phyloP scores from a whole-genome alignment of 345 rosid species.

The Syzygium aromaticum region DNA sequence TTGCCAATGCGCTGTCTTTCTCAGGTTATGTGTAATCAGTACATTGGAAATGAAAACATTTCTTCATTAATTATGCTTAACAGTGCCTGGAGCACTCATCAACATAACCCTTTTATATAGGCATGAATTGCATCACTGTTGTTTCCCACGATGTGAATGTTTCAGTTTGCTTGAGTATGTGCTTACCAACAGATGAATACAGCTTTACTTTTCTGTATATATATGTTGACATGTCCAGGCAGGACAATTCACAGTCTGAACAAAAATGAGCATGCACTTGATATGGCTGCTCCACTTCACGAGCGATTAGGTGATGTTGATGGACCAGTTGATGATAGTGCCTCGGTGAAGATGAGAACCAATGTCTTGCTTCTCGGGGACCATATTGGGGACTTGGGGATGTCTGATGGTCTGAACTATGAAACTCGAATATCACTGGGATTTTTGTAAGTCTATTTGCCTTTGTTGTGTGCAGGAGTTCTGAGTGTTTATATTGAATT shows the following conservation, averaged over 20 bases:
- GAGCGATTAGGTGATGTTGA: slow-evolving; percentile 36
- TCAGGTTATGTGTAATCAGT: background rate
- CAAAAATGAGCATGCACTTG: slow-evolving; percentile 88
- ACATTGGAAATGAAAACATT: background rate
- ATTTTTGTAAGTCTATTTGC: slow-evolving; percentile 54
- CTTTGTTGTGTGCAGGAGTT: background rate
- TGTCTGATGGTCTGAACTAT: slow-evolving; percentile 85
- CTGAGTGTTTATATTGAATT: background rate
- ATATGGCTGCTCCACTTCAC: slow-evolving; percentile 82
- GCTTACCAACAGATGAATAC: background rate
- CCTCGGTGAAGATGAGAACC: slow-evolving; percentile 53
- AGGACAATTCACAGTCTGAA: slow-evolving; percentile 75
- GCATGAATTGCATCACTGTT: background rate
- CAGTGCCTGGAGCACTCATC: background rate
- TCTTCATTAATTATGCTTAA: background rate
- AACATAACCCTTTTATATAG: background rate
- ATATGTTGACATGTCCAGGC: slow-evolving; percentile 26
- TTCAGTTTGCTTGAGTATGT: background rate
- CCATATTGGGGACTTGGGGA: slow-evolving; percentile 73
- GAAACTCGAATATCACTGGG: slow-evolving; percentile 71
- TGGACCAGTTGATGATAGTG: slow-evolving; percentile 23
- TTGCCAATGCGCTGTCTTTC: background rate
- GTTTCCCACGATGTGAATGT: background rate
- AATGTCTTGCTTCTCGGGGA: slow-evolving; percentile 87
- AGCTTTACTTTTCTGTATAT: background rate